Evolutionary conservation across 768 basidiomycete species (phyloP).

Genomic region (Podaxis pistillaris): DNA sequence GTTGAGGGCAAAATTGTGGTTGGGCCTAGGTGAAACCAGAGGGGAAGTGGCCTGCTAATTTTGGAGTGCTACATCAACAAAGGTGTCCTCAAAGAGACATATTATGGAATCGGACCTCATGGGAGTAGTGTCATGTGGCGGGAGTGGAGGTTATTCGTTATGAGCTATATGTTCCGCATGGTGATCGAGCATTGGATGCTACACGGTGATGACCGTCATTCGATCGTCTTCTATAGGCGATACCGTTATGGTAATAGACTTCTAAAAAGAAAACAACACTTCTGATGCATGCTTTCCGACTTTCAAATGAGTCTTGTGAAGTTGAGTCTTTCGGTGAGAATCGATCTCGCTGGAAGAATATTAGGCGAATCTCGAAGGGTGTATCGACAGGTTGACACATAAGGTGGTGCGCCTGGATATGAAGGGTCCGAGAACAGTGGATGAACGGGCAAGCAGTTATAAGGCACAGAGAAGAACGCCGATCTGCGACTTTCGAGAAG

Average conservation of each 20-base stretch:
- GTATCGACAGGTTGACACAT: not conserved
- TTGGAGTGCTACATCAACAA: constrained; percentile 2
- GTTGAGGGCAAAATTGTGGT: not conserved
- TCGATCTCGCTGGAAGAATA: not conserved
- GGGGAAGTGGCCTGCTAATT: not conserved
- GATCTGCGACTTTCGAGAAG: not conserved
- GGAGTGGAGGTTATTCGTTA: not conserved
- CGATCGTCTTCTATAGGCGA: not conserved
- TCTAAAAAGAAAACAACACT: not conserved
- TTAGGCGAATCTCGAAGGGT: not conserved
- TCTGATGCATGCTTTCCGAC: not conserved
- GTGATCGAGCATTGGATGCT: constrained; percentile 6
- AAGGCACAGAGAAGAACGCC: not conserved
- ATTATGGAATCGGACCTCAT: constrained; percentile 11
- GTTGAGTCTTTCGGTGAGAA: not conserved
- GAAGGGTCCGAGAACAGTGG: not conserved
- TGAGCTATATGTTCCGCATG: constrained; percentile 6
- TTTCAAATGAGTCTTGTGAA: not conserved
- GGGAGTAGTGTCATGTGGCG: constrained; percentile 7
- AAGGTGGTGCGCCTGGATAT: not conserved
- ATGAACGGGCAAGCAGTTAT: not conserved
- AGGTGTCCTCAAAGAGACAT: constrained; percentile 6
- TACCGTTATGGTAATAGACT: not conserved
- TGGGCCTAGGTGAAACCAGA: not conserved
- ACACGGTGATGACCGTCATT: not conserved